Conservation (phyloP, 108 stramenopile genomes). For the Cyclotella choctawhatcheeana region DNA sequence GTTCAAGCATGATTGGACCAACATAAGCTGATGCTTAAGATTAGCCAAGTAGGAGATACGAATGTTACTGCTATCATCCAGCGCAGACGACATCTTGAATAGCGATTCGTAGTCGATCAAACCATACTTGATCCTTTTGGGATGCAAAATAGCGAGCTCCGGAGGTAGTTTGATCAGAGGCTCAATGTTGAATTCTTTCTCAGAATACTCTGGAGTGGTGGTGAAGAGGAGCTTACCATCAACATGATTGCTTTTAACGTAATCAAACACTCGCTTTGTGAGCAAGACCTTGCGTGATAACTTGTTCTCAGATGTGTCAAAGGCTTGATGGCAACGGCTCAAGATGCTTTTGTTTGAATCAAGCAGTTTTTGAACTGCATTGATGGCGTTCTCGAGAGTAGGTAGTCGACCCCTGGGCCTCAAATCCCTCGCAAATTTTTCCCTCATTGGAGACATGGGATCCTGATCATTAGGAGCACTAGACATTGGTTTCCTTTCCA, state of each 20-base stretch:
- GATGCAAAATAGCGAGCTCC: not conserved
- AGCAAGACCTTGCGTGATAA: not conserved
- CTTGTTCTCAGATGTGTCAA: not conserved
- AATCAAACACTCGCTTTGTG: not conserved
- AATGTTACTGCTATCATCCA: too few species aligned
- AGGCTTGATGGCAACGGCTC: not conserved
- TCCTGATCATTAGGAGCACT: not conserved
- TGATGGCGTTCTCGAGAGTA: not conserved
- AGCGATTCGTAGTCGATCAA: too few species aligned
- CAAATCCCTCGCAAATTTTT: not conserved
- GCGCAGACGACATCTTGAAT: too few species aligned
- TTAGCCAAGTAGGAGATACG: too few species aligned
- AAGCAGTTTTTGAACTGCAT: not conserved
- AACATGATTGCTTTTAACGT: not conserved
- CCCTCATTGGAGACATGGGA: not conserved
- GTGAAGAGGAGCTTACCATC: not conserved
- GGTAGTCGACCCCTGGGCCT: not conserved
- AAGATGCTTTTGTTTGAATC: not conserved
- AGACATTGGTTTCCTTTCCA: not conserved
- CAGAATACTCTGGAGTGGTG: not conserved
- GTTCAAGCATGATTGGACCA: too few species aligned
- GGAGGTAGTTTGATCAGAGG: not conserved
- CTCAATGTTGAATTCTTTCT: not conserved
- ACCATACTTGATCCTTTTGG: not conserved
- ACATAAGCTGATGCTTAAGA: too few species aligned